phyloP scores from a whole-genome alignment of 2,329 filamentous ascomycete species.

The Cladobotryum protrusum region DNA sequence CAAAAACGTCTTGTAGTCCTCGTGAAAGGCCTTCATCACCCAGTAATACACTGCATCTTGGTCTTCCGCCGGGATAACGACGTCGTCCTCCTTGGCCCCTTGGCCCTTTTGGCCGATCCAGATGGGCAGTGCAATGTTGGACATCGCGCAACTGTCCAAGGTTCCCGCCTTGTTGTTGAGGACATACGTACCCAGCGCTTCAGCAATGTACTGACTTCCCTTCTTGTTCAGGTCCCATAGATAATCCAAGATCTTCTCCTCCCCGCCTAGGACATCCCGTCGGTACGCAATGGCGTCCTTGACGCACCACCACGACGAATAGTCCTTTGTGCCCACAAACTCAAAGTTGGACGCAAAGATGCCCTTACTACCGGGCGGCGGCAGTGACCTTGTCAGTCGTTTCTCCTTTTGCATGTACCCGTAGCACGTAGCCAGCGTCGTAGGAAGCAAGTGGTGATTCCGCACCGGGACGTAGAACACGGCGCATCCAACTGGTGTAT shows the following conservation, averaged over 20 bases:
- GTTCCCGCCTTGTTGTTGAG: constrained; percentile 60
- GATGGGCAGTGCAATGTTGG: constrained; percentile 69
- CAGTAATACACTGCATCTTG: constrained; percentile 44
- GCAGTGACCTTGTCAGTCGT: constrained; percentile 26
- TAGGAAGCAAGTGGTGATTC: constrained; percentile 70
- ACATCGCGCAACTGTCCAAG: constrained; percentile 61
- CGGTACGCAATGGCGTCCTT: constrained; percentile 68
- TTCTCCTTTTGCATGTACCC: constrained; percentile 54
- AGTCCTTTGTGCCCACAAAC: constrained; percentile 71
- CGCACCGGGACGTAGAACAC: constrained; percentile 70
- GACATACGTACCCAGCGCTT: constrained; percentile 61
- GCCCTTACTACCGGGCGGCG: constrained; percentile 43
- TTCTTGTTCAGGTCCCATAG: constrained; percentile 54
- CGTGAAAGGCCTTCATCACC: constrained; percentile 47
- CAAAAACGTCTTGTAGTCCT: constrained; percentile 66
- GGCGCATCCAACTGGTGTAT: constrained; percentile 71
- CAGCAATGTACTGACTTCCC: constrained; percentile 56
- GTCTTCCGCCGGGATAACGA: constrained; percentile 26
- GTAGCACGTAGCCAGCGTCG: constrained; percentile 73
- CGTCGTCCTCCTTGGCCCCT: constrained; percentile 22
- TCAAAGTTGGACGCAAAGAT: constrained; percentile 66
- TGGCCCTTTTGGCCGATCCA: constrained; percentile 22
- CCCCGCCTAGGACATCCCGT: constrained; percentile 62
- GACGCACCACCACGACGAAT: constrained; percentile 64
- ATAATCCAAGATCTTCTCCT: constrained; percentile 62